Percentiles rank a stretch among this genome's conserved stretches.
Conservation (phyloP, 1,284 basidiomycete genomes). For the Phylloboletellus chloephorus region DNA sequence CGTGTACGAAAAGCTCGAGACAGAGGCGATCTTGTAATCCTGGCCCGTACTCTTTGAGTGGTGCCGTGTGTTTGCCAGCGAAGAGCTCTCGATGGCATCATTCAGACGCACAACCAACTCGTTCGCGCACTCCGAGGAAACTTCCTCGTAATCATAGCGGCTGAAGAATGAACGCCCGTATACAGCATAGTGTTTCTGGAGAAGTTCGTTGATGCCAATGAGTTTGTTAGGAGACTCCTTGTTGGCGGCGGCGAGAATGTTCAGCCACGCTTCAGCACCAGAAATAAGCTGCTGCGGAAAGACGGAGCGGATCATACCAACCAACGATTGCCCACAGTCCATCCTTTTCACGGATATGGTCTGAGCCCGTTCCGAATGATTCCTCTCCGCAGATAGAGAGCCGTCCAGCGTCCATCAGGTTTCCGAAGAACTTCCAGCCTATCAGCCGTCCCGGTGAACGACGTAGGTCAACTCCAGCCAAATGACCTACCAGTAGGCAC, state of each 20-base stretch:
- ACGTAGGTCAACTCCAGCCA: not conserved
- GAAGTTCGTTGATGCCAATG: constrained; percentile 85
- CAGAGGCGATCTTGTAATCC: constrained; percentile 73
- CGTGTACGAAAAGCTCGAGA: constrained; percentile 92
- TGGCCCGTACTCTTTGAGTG: constrained; percentile 61
- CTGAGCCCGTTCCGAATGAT: constrained; percentile 98
- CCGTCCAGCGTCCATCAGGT: constrained; percentile 97
- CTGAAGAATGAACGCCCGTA: constrained; percentile 99
- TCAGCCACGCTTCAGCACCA: constrained; percentile 77
- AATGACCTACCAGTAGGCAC: constrained; percentile 78
- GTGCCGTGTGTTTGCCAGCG: constrained; percentile 64
- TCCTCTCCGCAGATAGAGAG: constrained; percentile 98
- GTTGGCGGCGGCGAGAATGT: constrained; percentile 93
- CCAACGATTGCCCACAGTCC: constrained; percentile 96
- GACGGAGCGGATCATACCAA: constrained; percentile 31
- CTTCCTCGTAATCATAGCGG: constrained; percentile 98
- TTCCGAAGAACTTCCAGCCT: constrained; percentile 99
- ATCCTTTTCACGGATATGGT: constrained; percentile 99
- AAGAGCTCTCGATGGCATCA: constrained; percentile 59
- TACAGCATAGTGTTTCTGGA: constrained; percentile 81
- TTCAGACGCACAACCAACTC: constrained; percentile 81
- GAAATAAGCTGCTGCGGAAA: constrained; percentile 13
- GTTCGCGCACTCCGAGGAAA: constrained; percentile 85
- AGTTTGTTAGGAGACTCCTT: constrained; percentile 70
- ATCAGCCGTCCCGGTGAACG: constrained; percentile 1